These are phyloP conservation scores for Kuraishia hungarica DNA, from an alignment of 805 yeast species.

Conservation along the genomic window DNA sequence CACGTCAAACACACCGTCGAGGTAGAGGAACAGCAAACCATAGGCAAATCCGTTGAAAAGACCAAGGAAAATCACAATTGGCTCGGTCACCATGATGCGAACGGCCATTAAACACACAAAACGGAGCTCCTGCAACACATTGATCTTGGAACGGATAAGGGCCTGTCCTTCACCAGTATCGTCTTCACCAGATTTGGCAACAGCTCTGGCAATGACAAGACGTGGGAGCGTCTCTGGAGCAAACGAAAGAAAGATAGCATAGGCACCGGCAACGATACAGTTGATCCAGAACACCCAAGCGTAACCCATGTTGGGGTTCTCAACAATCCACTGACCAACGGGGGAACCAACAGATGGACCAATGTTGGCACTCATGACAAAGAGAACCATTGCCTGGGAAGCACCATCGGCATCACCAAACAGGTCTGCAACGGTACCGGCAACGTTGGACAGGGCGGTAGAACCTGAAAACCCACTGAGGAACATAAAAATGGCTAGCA, in stretches of 20 bases:
- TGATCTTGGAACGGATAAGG: constrained; percentile 14
- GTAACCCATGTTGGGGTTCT: constrained; percentile 19
- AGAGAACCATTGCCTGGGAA: constrained; percentile 26
- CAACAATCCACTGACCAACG: constrained; percentile 25
- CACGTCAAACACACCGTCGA: constrained; percentile 26
- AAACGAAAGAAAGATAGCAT: constrained; percentile 12
- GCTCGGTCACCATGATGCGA: constrained; percentile 25
- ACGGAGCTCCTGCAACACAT: constrained; percentile 18
- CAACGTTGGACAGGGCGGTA: constrained; percentile 24
- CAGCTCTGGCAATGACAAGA: constrained; percentile 23
- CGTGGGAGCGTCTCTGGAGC: constrained; percentile 28
- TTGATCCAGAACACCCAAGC: constrained; percentile 25
- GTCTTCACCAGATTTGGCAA: constrained; percentile 12
- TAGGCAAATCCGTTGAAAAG: constrained; percentile 27
- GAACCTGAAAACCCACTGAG: constrained; percentile 24
- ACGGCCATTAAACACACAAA: constrained; percentile 23
- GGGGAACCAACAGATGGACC: constrained; percentile 28
- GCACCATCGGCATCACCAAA: constrained; percentile 25
- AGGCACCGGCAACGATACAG: constrained; percentile 21
- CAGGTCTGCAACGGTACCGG: constrained; percentile 27
- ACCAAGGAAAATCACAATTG: constrained; percentile 24
- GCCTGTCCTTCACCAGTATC: constrained; percentile 9
- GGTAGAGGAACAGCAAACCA: constrained; percentile 25
- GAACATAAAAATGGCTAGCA: constrained; percentile 24
- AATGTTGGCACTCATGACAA: constrained; percentile 24